phyloP scores from a whole-genome alignment of 2,329 filamentous ascomycete genomes.

The Ceratocystis papillata region DNA sequence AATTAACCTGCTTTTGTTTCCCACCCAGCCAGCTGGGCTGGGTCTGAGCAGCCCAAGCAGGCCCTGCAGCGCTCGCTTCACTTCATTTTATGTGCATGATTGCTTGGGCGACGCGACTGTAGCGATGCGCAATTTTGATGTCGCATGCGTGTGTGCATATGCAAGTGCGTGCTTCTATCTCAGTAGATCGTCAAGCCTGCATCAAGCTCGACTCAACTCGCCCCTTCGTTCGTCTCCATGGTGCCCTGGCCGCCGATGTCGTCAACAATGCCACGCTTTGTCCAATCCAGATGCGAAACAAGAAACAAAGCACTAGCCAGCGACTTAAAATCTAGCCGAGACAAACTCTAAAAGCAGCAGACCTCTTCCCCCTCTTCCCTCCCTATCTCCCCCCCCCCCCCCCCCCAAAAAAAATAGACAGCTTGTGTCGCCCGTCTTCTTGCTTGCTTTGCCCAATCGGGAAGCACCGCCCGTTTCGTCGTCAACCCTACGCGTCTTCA shows the following conservation, averaged over 20 bases:
- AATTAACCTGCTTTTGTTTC: conserved; percentile 6
- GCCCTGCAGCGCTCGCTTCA: neutral
- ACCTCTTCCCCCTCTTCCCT: neutral
- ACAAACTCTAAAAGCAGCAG: neutral
- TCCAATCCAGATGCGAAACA: neutral
- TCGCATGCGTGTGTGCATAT: neutral
- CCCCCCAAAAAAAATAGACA: neutral
- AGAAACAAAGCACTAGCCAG: neutral
- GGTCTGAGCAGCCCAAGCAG: neutral
- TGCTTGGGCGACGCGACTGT: conserved; percentile 10
- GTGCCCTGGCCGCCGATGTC: conserved; percentile 3
- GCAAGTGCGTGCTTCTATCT: neutral
- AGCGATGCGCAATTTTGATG: neutral
- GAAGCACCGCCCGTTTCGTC: too few species aligned
- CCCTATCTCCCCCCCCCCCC: neutral
- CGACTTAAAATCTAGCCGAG: neutral
- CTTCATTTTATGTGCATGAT: conserved; percentile 1
- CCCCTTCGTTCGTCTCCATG: neutral
- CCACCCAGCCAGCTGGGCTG: neutral
- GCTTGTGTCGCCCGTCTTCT: too few species aligned
- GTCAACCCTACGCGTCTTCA: neutral
- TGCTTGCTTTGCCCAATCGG: too few species aligned
- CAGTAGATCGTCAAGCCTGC: neutral
- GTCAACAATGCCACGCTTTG: neutral
- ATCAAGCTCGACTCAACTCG: too few species aligned